Conservation (phyloP, 768 basidiomycete species). For the Collybia mongolica region DNA sequence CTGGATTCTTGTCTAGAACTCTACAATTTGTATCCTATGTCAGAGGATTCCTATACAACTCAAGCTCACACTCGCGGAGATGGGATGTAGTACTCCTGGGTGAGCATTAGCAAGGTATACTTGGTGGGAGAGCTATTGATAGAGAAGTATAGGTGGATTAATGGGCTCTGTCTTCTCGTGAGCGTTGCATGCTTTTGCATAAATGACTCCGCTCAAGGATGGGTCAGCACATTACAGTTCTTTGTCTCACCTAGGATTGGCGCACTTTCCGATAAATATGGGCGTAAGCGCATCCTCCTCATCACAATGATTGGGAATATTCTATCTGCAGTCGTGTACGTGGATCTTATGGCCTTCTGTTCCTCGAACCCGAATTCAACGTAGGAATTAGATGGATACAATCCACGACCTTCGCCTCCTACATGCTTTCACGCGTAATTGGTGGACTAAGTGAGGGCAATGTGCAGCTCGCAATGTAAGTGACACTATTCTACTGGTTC, state of each 20-base stretch:
- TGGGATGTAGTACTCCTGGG: constrained; percentile 98
- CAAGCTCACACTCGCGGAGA: constrained; percentile 60
- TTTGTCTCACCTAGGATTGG: constrained; percentile 83
- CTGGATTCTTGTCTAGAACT: constrained; percentile 72
- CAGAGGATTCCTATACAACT: constrained; percentile 63
- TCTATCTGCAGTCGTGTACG: constrained; percentile 81
- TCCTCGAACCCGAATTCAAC: constrained; percentile 3
- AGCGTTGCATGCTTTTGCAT: constrained; percentile 23
- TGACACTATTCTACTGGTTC: constrained; percentile 8
- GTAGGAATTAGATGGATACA: constrained; percentile 68
- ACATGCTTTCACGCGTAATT: constrained; percentile 85
- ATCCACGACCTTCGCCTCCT: constrained; percentile 88
- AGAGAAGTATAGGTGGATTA: constrained; percentile 57
- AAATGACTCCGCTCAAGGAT: constrained; percentile 28
- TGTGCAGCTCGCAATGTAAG: constrained; percentile 92
- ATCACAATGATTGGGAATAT: constrained; percentile 93
- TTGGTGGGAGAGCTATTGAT: neutral
- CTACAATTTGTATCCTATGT: constrained; percentile 64
- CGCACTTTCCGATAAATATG: constrained; percentile 84
- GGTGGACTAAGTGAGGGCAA: constrained; percentile 97
- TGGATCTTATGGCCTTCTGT: constrained; percentile 9
- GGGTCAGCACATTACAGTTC: constrained; percentile 74
- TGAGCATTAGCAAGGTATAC: constrained; percentile 12
- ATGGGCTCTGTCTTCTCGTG: constrained; percentile 95
- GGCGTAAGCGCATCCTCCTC: constrained; percentile 81